phyloP scores from a whole-genome alignment of 176 grass and related monocot species.

The Oryza glumipatula region DNA sequence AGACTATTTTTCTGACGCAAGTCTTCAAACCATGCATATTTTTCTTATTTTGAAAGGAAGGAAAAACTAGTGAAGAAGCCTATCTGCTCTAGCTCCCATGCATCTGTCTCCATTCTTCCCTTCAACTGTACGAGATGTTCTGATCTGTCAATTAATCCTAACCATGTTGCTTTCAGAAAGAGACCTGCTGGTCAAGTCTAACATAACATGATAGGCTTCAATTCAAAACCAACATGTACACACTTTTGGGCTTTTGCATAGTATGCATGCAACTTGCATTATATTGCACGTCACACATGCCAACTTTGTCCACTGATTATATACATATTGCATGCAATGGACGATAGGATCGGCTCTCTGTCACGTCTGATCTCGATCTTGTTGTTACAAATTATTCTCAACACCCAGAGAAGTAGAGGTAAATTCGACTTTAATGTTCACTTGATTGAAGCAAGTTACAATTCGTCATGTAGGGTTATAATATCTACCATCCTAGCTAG shows the following conservation, averaged over 20 bases:
- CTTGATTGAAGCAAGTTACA: constrained; percentile 23
- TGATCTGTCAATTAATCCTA: not conserved
- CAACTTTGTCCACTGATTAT: not conserved
- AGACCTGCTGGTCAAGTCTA: constrained; percentile 10
- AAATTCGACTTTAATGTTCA: not conserved
- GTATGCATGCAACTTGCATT: constrained; percentile 14
- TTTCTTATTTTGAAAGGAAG: not conserved
- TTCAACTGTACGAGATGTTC: not conserved
- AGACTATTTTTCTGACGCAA: no score
- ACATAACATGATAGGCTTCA: constrained; percentile 16
- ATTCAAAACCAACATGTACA: not conserved
- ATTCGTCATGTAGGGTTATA: not conserved
- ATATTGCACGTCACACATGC: not conserved
- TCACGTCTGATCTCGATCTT: not conserved
- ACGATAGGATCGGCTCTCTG: not conserved
- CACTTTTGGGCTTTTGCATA: not conserved
- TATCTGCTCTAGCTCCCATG: not conserved
- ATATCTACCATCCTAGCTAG: not conserved
- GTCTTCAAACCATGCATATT: not conserved
- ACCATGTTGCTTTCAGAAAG: not conserved
- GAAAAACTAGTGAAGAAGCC: not conserved
- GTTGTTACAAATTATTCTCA: not conserved
- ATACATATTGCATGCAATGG: not conserved
- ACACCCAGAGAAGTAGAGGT: not conserved
- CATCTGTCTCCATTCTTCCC: not conserved